Evolutionary conservation across 83 land plant genomes (phyloP), one percentile per base, ranked within the genome.

Genomic region (Diphasiastrum complanatum): DNA sequence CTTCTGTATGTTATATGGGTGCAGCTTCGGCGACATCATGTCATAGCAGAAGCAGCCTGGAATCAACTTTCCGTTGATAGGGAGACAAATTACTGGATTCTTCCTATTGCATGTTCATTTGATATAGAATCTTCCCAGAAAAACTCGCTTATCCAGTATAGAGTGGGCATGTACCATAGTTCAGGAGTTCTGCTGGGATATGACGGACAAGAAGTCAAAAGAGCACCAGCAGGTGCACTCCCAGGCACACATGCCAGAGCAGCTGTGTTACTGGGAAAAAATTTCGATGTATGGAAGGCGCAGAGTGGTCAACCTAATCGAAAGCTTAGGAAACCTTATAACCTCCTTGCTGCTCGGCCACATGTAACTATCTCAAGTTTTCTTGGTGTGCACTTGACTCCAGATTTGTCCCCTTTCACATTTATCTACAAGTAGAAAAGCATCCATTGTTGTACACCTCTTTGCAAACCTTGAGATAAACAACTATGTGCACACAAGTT

Each of bases 21-120:
- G 71, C 74, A 82, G 81, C 66, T 82, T 69, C 76, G 63, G 3
- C 19, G 57, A 47, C 83, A 82, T 33, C 62, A 75, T 54, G 57
- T 82, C 6, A 75, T 69, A 3, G 18, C 72, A 37, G 82, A 75
- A 37, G 74, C 72, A 36, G 72, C 45, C n/a, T 82, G 36, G 43
- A 74, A 78, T 25, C 75, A 58, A 8, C 73, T 82, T 35, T 79
- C 72, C 63, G 61, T 82, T 35, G 85, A 81, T 32, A 49, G 55
- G 25, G 4, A 8, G 19, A 76, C 78, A 27, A 65, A 45, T 37
- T 81, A 78, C 45, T 81, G 80, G 81, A 76, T 74, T 64, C 73
- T 71, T 2, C 85, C 85, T 0, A 51, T 68, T 1, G 54, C 71
- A 2, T 11, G 77, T 59, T 65, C 67, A 0, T n/a, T 75, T 47